Base-by-base conservation (phyloP, 108 stramenopile genomes). In the Discostella stelligeroides region DNA sequence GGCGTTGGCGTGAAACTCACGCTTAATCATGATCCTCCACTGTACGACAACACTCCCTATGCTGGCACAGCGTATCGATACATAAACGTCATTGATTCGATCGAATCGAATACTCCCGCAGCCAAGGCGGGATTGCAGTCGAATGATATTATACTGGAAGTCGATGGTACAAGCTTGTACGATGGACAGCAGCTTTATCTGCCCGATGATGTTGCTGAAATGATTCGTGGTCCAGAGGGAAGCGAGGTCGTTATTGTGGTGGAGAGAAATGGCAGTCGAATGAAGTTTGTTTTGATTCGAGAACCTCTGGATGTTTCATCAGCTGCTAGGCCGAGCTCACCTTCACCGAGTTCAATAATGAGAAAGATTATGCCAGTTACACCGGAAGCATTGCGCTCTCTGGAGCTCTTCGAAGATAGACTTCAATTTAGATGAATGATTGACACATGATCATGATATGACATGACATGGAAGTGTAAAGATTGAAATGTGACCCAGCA, bases 251-350 rank as follows among this genome's bases (percentile, higher is more conserved):
- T 75, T 25, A 75, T 90, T 6, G 84, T 83, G 7, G 73, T 87
- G 20, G 58, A 81, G 18, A 79, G 84, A 12, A 73, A 80, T 38
- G 90, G 88, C 21, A 76, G 75, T 49, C 69, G 60, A 15, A 53
- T 83, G 39, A 86, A 89, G 60, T 87, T 91, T 46, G 89, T 89
- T 39, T 51, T 92, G 6, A 80, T 78, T 10, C 70, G 93, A 40
- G 69, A 86, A 57, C 81, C 84, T 34, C 29, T 54, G 25, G 25
- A n/a, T 27, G 53, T 27, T 14, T 27, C 53, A 54, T 54, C 53
- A 27, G 53, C 53, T 1, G 27, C 27, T 54, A 28, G 13, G 28
- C 17, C 55, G 15, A 56, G 28, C 34, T 56, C 17, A 14, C 43
- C n/a, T 45, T 7, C n/a, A 10, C 28, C 55, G 15, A 56, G 55